Evolutionary conservation across 441 rosid species (phyloP), one percentile per base, ranked within the genome.

Genomic region (Erodium moschatum): DNA sequence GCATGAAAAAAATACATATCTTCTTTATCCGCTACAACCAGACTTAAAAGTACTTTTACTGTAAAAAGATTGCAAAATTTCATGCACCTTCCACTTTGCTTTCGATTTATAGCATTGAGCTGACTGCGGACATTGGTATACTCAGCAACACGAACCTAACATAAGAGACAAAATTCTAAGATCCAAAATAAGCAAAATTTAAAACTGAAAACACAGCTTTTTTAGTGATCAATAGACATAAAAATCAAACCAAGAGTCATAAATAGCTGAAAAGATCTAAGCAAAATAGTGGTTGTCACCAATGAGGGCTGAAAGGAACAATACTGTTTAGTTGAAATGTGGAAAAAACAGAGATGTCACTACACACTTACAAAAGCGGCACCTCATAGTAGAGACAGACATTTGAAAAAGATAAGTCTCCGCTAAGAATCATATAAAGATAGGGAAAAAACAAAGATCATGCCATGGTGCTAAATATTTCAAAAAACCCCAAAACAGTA

Each of bases 101-200:
- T 95, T 74, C 96, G 78, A 74, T 90, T 95, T 60, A 92, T 90
- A 69, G 96, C 91, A 84, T 88, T 95, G 74, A 95, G 95, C 76
- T 92, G 98, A 81, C 97, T 84, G 5, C 97, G 96, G 52, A 92
- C 85, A 81, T 85, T 92, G 83, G 75, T 92, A 84, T 95, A 84
- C 84, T 92, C 98, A 74, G 97, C 95, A 56, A 85, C 90, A 72
- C 98, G 96, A 76, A 95, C 95, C 99, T 95, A 78, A 71, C 27
- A 82, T 7, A 73, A 72, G 60, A 74, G 68, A 65, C 19, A 73
- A 27, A 65, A 61, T 12, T 65, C 62, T 52, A 70, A 42, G 38
- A 33, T 5, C 1, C 38, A 33, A 33, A 33, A 33, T 33, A 33
- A 5, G 38, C 38, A 33, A 33, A 0, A 33, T 33, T 33, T 0